phyloP scores from a whole-genome alignment of 1,139 yeast species.

The Sugiyamaella paludigena region DNA sequence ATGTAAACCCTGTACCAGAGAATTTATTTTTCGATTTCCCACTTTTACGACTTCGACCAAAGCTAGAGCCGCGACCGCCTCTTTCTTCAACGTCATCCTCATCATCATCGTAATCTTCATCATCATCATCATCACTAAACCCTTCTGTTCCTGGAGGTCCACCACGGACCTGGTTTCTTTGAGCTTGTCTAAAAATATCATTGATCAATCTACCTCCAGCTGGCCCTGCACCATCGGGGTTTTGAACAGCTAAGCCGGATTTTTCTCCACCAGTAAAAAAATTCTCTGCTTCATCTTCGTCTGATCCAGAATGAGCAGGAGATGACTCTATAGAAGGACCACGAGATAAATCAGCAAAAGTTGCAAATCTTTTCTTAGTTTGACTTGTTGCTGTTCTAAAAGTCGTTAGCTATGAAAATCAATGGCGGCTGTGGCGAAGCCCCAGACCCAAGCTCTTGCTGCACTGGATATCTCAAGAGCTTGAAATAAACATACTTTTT shows the following conservation, averaged over 20 bases:
- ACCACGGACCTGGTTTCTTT: conserved; percentile 28
- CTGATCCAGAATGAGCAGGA: conserved; percentile 40
- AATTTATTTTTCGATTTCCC: conserved; percentile 42
- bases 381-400: background rate
- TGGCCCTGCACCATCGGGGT: conserved; percentile 60
- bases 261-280: conserved; percentile 96
- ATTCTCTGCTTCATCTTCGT: conserved; percentile 64
- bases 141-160: background rate
- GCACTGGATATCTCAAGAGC: too few relatives aligned
- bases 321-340: conserved; percentile 23
- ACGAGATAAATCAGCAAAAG: conserved; percentile 49
- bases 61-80: conserved; percentile 13
- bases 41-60: conserved; percentile 16
- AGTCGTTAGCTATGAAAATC: background rate
- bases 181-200: conserved; percentile 59
- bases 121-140: conserved; percentile 21
- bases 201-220: conserved; percentile 44
- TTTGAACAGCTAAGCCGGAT: conserved; percentile 89
- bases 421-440: background rate
- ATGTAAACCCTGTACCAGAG: conserved; percentile 73
- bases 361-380: conserved; percentile 32
- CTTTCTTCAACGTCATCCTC: conserved; percentile 41
- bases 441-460: background rate
- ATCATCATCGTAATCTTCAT: conserved; percentile 36
- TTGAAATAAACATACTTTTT: too few relatives aligned